phyloP scores from a whole-genome alignment of 179 eudicot species.

The Carnegiea gigantea region DNA sequence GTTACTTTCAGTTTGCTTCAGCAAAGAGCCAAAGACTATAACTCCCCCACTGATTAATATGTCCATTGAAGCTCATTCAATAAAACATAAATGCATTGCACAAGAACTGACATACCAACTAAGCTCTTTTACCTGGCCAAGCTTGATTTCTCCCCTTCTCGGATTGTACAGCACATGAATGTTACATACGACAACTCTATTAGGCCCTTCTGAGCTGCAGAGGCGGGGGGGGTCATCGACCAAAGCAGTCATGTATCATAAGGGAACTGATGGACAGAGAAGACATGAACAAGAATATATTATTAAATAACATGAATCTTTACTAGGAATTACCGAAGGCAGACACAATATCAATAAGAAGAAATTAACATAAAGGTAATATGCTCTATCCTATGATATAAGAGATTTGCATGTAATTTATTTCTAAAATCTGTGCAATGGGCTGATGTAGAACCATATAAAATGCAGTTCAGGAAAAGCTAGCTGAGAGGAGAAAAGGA shows the following conservation, averaged over 20 bases:
- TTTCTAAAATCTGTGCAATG: neutral
- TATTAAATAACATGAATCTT: neutral
- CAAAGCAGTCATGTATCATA: neutral
- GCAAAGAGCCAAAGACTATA: neutral
- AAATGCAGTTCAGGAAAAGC: neutral
- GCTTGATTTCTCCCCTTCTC: conserved; percentile 95
- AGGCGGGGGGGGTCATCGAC: conserved; percentile 4
- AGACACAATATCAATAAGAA: neutral
- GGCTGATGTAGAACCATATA: neutral
- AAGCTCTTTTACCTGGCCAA: conserved; percentile 72
- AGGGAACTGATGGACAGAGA: too few relatives aligned
- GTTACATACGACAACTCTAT: conserved; percentile 80
- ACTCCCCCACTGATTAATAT: neutral
- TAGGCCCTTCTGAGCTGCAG: conserved; percentile 59
- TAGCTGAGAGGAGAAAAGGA: neutral
- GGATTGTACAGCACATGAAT: conserved; percentile 97
- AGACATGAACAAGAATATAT: neutral
- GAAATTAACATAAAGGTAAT: neutral
- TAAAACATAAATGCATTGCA: neutral
- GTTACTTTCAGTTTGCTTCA: neutral
- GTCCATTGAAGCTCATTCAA: neutral
- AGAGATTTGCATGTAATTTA: neutral
- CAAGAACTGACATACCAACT: neutral
- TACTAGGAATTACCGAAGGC: neutral
- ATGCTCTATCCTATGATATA: neutral